phyloP scores from a whole-genome alignment of 768 basidiomycete species.

The Mycena indigotica region DNA sequence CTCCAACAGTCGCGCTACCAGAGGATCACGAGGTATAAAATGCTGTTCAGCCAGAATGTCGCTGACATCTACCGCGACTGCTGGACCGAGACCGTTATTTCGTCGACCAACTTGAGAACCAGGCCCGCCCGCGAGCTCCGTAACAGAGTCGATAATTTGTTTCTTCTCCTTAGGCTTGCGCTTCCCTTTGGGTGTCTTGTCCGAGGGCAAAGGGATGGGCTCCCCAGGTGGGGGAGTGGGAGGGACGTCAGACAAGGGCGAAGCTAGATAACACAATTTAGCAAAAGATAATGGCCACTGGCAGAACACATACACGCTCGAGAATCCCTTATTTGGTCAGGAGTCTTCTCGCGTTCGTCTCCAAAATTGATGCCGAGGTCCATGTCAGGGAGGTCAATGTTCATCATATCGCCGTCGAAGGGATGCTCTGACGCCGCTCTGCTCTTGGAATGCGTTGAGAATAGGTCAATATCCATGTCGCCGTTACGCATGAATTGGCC shows the following conservation, averaged over 20 bases:
- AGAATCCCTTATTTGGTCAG: conserved; percentile 61
- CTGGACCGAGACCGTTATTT: conserved; percentile 52
- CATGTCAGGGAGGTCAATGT: conserved; percentile 48
- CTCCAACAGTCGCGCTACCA: conserved; percentile 83
- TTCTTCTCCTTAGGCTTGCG: conserved; percentile 73
- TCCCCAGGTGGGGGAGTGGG: conserved; percentile 74
- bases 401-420: conserved; percentile 54
- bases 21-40: conserved; percentile 81
- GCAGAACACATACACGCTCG: conserved; percentile 61
- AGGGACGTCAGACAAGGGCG: conserved; percentile 75
- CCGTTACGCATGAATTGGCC: conserved; percentile 58
- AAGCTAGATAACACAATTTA: conserved; percentile 47
- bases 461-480: conserved; percentile 59
- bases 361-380: conserved; percentile 54
- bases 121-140: conserved; percentile 73
- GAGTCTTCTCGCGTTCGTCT: conserved; percentile 57
- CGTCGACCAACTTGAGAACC: conserved; percentile 57
- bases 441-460: conserved; percentile 62
- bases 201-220: conserved; percentile 50
- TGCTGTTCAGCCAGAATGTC: conserved; percentile 79
- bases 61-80: conserved; percentile 58
- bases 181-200: conserved; percentile 43
- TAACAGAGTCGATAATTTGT: conserved; percentile 88
- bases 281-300: no score
- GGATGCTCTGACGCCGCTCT: conserved; percentile 68